Evolutionary conservation across 208 protist species (phyloP).

Genomic region (Leishmania aethiopica): DNA sequence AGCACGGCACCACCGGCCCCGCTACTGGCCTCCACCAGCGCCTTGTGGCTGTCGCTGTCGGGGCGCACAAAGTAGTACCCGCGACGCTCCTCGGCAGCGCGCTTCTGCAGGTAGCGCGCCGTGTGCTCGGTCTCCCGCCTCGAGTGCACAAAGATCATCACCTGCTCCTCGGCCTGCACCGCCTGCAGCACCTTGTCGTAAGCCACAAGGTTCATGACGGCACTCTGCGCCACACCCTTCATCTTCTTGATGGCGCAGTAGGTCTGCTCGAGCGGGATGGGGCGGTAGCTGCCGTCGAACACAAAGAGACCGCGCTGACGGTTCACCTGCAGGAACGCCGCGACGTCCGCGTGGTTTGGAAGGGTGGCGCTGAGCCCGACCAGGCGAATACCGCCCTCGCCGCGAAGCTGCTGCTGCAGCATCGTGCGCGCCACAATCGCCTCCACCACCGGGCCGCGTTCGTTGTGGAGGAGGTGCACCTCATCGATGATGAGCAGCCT

Average conservation of each 20-base stretch:
- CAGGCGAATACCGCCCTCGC: conserved; percentile 92
- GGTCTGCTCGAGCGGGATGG: conserved; percentile 98
- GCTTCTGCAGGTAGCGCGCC: conserved; percentile 90
- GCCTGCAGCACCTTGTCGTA: conserved; percentile 97
- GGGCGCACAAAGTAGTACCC: conserved; percentile 91
- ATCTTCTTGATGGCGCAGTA: conserved; percentile 98
- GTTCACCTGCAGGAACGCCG: conserved; percentile 97
- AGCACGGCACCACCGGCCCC: conserved; percentile 30
- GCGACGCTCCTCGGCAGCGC: conserved; percentile 87
- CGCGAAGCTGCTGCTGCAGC: conserved; percentile 81
- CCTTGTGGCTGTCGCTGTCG: conserved; percentile 76
- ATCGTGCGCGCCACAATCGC: conserved; percentile 97
- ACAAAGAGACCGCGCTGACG: conserved; percentile 94
- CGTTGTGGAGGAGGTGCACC: conserved; percentile 99
- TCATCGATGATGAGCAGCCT: conserved; percentile 97
- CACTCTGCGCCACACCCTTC: conserved; percentile 93
- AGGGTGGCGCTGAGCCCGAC: conserved; percentile 99
- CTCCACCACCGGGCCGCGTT: conserved; percentile 99
- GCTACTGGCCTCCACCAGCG: conserved; percentile 75
- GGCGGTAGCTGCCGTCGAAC: conserved; percentile 96
- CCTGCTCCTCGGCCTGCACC: conserved; percentile 93
- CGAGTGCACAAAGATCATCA: conserved; percentile 99
- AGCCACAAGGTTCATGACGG: conserved; percentile 97
- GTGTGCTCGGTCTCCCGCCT: conserved; percentile 98
- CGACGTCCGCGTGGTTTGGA: conserved; percentile 99